Percentiles rank a stretch among this genome's conserved stretches.
These are phyloP conservation scores for Sarocladiaceae sp. DNA, from an alignment of 2,329 filamentous ascomycete species.

Conservation along the genomic window DNA sequence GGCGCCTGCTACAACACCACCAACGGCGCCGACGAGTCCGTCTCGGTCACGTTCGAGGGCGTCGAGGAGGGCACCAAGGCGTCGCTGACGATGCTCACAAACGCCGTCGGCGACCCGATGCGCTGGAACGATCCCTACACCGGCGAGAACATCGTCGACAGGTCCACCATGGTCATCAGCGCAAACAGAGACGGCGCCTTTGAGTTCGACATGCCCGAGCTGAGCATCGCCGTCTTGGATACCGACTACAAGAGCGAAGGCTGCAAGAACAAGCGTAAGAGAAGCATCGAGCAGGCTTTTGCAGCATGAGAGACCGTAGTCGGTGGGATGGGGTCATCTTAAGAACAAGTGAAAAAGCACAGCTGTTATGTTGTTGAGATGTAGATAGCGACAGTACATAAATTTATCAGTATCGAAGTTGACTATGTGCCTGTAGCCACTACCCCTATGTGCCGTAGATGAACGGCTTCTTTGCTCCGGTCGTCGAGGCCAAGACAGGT, in stretches of 20 bases:
- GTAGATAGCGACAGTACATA: too few relatives aligned
- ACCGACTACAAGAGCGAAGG: conserved; percentile 18
- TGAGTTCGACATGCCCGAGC: conserved; percentile 43
- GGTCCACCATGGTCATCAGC: conserved; percentile 28
- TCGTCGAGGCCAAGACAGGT: too few relatives aligned
- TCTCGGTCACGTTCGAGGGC: conserved; percentile 40
- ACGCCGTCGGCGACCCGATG: conserved; percentile 31
- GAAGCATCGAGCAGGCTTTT: not conserved
- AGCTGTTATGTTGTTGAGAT: too few relatives aligned
- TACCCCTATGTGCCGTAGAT: too few relatives aligned
- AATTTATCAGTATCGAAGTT: too few relatives aligned
- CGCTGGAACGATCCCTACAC: conserved; percentile 36
- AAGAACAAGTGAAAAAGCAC: too few relatives aligned
- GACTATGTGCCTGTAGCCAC: too few relatives aligned
- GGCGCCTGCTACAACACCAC: conserved; percentile 48
- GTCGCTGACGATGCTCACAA: conserved; percentile 39
- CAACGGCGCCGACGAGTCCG: conserved; percentile 33
- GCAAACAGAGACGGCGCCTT: conserved; percentile 42
- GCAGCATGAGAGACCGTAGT: too few relatives aligned
- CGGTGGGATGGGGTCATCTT: too few relatives aligned
- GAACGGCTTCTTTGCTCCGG: too few relatives aligned
- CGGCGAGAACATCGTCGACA: conserved; percentile 43
- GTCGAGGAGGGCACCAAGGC: conserved; percentile 31
- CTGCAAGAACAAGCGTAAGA: conserved; percentile 3
- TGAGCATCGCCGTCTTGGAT: conserved; percentile 52